phyloP scores from a whole-genome alignment of 805 yeast species.

The Wickerhamomyces bovis region DNA sequence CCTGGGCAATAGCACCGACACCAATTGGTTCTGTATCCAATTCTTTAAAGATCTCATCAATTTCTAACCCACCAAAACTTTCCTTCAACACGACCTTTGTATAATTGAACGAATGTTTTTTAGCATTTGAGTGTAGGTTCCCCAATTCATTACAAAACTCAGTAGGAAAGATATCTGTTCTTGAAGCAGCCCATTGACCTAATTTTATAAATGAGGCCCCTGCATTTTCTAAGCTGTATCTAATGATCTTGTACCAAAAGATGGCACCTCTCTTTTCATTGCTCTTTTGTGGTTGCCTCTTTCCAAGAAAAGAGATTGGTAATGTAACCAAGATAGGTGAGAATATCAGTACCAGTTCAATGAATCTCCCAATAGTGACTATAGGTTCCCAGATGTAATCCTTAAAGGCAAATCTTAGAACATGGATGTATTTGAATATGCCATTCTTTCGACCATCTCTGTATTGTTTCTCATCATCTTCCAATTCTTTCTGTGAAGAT shows the following conservation, averaged over 20 bases:
- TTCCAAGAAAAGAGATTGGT: slow-evolving; percentile 46
- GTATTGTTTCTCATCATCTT: slow-evolving; percentile 29
- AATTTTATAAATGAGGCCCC: slow-evolving; percentile 90
- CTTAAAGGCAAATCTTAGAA: slow-evolving; percentile 35
- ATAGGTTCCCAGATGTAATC: slow-evolving; percentile 67
- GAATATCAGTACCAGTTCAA: slow-evolving; percentile 61
- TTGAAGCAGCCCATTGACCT: slow-evolving; percentile 99
- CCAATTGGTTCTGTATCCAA: slow-evolving; percentile 77
- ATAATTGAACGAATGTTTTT: slow-evolving; percentile 56
- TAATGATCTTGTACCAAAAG: slow-evolving; percentile 63
- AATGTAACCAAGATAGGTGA: slow-evolving; percentile 58
- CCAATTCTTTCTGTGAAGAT: slow-evolving; percentile 54
- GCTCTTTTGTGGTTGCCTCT: slow-evolving; percentile 11
- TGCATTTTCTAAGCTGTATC: slow-evolving; percentile 68
- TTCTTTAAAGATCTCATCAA: slow-evolving; percentile 74
- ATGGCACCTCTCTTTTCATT: slow-evolving; percentile 55
- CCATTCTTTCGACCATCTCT: slow-evolving; percentile 24
- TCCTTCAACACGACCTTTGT: slow-evolving; percentile 55
- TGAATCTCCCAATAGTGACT: slow-evolving; percentile 59
- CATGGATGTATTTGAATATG: slow-evolving; percentile 28
- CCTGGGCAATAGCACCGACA: slow-evolving; percentile 99
- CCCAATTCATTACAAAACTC: slow-evolving; percentile 75
- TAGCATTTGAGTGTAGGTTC: slow-evolving; percentile 75
- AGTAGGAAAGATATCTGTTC: slow-evolving; percentile 86
- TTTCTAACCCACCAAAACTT: slow-evolving; percentile 47